Conservation (phyloP, 1,284 basidiomycete species). For the Somion occarium region DNA sequence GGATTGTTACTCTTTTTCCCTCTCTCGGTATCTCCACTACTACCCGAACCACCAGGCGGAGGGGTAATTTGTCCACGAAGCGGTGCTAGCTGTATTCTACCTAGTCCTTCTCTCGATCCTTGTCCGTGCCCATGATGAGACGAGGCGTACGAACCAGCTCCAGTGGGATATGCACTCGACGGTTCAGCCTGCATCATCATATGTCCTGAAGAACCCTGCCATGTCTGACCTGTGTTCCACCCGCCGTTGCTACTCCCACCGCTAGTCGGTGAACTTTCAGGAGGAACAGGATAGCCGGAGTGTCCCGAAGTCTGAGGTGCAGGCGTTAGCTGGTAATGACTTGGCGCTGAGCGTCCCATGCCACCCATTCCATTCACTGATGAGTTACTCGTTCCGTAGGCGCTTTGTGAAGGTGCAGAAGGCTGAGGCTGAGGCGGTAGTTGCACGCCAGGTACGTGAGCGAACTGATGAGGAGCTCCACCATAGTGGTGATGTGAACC, state of each 20-base stretch:
- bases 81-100: slow-evolving; percentile 57
- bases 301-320: slow-evolving; percentile 9
- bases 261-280: slow-evolving; percentile 1
- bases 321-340: slow-evolving; percentile 12
- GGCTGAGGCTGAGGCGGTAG: not conserved
- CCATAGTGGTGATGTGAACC: not conserved
- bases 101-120: slow-evolving; percentile 15
- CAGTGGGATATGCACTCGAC: not conserved
- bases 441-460: slow-evolving; percentile 1
- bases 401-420: not conserved
- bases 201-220: not conserved
- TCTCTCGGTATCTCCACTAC: slow-evolving; percentile 16
- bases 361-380: not conserved
- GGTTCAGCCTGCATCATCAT: not conserved
- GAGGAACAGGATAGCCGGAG: slow-evolving; percentile 17
- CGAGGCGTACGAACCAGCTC: slow-evolving; percentile 6
- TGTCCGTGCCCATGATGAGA: slow-evolving; percentile 10
- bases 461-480: slow-evolving; percentile 3
- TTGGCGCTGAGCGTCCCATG: not conserved
- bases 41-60: slow-evolving; percentile 23
- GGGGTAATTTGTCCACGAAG: slow-evolving; percentile 24
- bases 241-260: slow-evolving; percentile 2
- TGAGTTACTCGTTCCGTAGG: not conserved
- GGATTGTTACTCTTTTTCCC: slow-evolving; percentile 42
- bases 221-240: not conserved